phyloP scores from a whole-genome alignment of 495 filamentous ascomycete species.

The Lasiosphaeriaceae sp. region DNA sequence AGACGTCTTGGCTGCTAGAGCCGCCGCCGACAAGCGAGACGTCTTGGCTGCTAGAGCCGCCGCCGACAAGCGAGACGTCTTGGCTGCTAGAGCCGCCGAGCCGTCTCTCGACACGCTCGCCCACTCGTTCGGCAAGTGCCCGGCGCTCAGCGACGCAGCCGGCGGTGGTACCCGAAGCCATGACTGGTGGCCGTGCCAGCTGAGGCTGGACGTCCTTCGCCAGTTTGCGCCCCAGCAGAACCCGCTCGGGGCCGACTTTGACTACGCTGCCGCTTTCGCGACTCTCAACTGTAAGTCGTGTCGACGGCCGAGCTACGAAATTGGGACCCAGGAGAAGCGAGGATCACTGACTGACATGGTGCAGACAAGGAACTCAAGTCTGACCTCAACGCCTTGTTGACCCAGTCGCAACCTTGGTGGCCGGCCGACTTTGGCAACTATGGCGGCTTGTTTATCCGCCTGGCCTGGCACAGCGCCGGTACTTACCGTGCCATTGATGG shows the following conservation, averaged over 20 bases:
- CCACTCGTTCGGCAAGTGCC: neutral
- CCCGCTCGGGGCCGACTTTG: conserved; percentile 56
- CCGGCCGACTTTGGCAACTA: conserved; percentile 76
- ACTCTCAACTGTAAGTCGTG: conserved; percentile 49
- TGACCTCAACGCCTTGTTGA: conserved; percentile 62
- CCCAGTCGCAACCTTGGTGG: conserved; percentile 72
- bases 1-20: no score
- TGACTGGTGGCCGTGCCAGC: conserved; percentile 67
- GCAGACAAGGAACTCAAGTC: conserved; percentile 60
- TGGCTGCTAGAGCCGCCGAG: neutral
- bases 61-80: neutral
- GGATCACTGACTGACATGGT: neutral
- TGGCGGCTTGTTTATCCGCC: conserved; percentile 69
- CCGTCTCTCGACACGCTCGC: neutral
- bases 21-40: neutral
- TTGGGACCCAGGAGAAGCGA: neutral
- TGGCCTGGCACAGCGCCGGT: conserved; percentile 74
- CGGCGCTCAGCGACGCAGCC: neutral
- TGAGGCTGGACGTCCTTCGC: conserved; percentile 66
- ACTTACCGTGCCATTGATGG: conserved; percentile 71
- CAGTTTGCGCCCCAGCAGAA: conserved; percentile 59
- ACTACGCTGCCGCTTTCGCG: conserved; percentile 67
- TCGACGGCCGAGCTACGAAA: neutral
- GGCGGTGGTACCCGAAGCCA: conserved; percentile 58
- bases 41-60: no score